Evolutionary conservation across 106 monocot species (phyloP), one percentile per base, ranked within the genome.

Genomic region (Narthecium ossifragum): DNA sequence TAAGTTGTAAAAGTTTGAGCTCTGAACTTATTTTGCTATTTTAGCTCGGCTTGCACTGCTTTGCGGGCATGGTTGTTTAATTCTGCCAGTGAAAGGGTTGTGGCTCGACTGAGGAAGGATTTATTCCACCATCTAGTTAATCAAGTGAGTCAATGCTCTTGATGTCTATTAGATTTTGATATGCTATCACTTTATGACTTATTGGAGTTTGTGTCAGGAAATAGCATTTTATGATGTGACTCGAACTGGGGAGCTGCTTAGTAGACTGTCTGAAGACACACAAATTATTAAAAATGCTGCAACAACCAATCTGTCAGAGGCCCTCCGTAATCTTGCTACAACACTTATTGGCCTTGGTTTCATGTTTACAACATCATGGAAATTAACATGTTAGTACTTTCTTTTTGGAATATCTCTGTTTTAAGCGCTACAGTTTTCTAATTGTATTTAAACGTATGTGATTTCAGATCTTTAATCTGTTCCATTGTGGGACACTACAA

Each of bases 271-370:
- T 57, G 98, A 99, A 74, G 98, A 99, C 62, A 88, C 98, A 30
- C 98, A 91, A 59, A 88, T 99, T 46, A 91, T 99, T 51, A 99
- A 99, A 67, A 99, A 91, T 84, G 98, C 91, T 59, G 98, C 98
- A 37, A 99, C 98, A 2, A 99, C 90, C 25, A 99, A 89, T 72
- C 65, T 99, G 4, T 99, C 98, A 13, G 98, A 99, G 71, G 98
- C 98, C 9, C 55, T 99, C 14, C 83, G 98, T 10, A 99, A 80
- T 70, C 43, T 99, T 24, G 61, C 87, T 15, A 91, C 98, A 17
- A 67, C 87, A 62, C 14, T 81, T 39, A 91, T 98, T 70, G 98
- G 98, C 25, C 76, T 98, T 33, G 84, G 63, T 33, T 98, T 87
- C 65, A 98, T 98, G 98, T 98, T 98, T 61, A 8, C 72, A 34